Evolutionary conservation across 345 rosid species (phyloP).

Genomic region (Pugionium cornutum): DNA sequence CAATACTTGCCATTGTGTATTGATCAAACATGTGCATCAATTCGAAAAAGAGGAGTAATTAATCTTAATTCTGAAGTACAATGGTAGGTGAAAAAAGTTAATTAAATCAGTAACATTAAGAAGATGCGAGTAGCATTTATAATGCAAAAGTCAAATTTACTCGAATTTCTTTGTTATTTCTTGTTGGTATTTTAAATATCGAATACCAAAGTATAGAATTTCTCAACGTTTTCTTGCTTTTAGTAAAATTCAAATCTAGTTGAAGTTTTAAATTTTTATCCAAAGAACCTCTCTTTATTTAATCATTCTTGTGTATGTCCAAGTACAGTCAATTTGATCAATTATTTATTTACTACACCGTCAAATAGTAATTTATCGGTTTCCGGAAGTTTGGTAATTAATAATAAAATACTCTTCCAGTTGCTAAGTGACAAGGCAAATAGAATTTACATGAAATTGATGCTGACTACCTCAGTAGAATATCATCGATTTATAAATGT

Average conservation of each 20-base stretch:
- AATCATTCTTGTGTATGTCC: slow-evolving; percentile 21
- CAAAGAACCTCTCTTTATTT: neutral
- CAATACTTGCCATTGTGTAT: too few species aligned
- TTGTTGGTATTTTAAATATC: slow-evolving; percentile 43
- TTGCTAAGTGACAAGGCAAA: slow-evolving; percentile 27
- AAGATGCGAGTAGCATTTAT: slow-evolving; percentile 34
- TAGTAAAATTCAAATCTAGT: slow-evolving; percentile 29
- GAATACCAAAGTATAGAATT: slow-evolving; percentile 43
- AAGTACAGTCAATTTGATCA: slow-evolving; percentile 25
- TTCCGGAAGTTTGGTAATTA: slow-evolving; percentile 4
- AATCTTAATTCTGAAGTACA: slow-evolving; percentile 7
- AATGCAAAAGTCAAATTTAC: slow-evolving; percentile 50
- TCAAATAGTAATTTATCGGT: slow-evolving; percentile 29
- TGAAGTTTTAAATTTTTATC: slow-evolving; percentile 7
- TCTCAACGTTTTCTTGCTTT: slow-evolving; percentile 47
- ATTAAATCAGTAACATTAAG: slow-evolving; percentile 6
- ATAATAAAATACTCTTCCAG: neutral
- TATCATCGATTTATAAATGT: neutral
- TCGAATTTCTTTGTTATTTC: slow-evolving; percentile 36
- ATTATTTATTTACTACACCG: slow-evolving; percentile 27
- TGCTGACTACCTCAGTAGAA: slow-evolving; percentile 22
- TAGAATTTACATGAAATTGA: slow-evolving; percentile 31
- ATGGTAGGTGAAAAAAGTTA: slow-evolving; percentile 23
- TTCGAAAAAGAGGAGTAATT: slow-evolving; percentile 5
- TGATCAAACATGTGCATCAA: too few species aligned